A percentile compares a stretch with the other conserved stretches of the same genome.
These are phyloP conservation scores for Pleurotus cornucopiae DNA, from an alignment of 768 basidiomycete species.

Conservation along the genomic window DNA sequence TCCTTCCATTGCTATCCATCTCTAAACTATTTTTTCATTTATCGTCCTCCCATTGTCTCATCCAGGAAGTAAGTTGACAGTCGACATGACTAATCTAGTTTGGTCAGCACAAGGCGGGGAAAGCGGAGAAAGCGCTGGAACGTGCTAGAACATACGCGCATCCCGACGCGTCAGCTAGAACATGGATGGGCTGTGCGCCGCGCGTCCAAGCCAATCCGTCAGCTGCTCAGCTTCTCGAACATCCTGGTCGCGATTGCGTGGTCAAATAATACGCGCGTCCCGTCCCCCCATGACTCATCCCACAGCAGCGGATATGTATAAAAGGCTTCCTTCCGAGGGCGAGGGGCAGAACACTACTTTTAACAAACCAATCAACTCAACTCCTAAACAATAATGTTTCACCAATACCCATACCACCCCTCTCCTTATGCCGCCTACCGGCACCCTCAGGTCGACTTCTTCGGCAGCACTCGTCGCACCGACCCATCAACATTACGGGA, in stretches of 20 bases:
- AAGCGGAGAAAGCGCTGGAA: background rate
- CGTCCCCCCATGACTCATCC: background rate
- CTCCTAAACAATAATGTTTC: background rate
- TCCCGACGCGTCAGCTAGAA: background rate
- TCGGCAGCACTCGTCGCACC: background rate
- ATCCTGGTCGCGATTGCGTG: background rate
- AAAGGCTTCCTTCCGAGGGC: background rate
- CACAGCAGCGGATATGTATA: background rate
- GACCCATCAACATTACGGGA: slow-evolving; percentile 21
- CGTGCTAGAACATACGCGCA: slow-evolving; percentile 1
- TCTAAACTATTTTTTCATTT: no score
- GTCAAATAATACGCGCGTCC: slow-evolving; percentile 1
- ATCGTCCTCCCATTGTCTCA: no score
- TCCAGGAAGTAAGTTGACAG: no score
- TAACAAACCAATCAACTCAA: background rate
- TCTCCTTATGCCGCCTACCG: background rate
- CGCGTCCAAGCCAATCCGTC: background rate
- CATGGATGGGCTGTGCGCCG: background rate
- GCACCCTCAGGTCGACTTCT: no score
- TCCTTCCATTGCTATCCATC: no score
- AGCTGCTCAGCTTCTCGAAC: background rate
- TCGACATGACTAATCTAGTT: background rate
- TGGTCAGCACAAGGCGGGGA: background rate
- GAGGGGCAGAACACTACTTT: background rate
- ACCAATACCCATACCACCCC: background rate